Evolutionary conservation across 345 rosid genomes (phyloP), one percentile per base, ranked within the genome.

Genomic region (Stellera chamaejasme): DNA sequence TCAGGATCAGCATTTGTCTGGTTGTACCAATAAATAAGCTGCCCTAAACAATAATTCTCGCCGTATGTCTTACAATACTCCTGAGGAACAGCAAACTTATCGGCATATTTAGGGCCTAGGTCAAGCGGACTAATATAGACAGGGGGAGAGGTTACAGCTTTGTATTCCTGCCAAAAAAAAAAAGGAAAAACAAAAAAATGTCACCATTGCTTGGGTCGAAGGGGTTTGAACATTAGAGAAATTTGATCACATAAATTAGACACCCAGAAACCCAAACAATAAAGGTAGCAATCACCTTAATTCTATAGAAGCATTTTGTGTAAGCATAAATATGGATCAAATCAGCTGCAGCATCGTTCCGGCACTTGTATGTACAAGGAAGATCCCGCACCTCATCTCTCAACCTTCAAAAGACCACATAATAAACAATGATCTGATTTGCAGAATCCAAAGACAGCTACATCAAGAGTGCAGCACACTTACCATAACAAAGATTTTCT

Each of bases 271-370:
- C 23, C 46, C 32, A 55, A 57, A 58, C 12, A 48, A 51, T 25
- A 32, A 52, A 27, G 10, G 50, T 44, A 65, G 48, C 27, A 71
- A 91, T 75, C 52, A 90, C 99, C 75, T 69, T 79, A 76, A 94
- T 71, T 80, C 75, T 83, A 62, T 83, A 79, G 69, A 85, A 94
- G 71, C 76, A 72, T 73, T 90, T 90, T 43, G 95, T 90, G 66
- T 87, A 81, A 28, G 99, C 99, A 66, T 90, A 90, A 54, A 85
- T 68, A 67, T 94, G 97, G 69, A 94, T 77, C 75, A 94, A 79
- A 79, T 94, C 99, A 65, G 99, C 99, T 46, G 99, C 97, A 57
- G 99, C 99, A 68, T 94, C 99, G 57, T 94, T 82, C 66, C 97
- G 87, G 63, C 96, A 90, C 75, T 82, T 90, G 72, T 85, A 83